Evolutionary conservation across 306 rosid genomes (phyloP), one percentile per base, ranked within the genome.

Genomic region (Rubus parviflorus): DNA sequence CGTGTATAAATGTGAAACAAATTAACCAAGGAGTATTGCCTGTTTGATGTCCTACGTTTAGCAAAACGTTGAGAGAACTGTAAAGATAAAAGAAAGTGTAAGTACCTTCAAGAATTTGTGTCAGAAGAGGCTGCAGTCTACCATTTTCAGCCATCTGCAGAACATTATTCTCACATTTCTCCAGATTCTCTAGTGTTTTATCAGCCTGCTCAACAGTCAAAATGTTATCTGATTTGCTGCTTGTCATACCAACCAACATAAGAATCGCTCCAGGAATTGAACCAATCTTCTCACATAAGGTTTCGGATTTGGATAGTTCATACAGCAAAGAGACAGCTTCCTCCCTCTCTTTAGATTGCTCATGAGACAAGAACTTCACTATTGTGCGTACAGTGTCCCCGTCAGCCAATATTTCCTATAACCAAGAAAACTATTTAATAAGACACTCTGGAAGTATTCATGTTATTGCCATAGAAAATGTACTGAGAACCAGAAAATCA

Each of bases 141-240:
- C 98, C 97, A 85, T 74, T 87, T 85, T 88, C 93, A 81, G 99
- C 99, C 97, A 96, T 96, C 89, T 92, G 97, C 62, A 83, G 84
- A 86, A 96, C 97, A 80, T 96, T 92, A 85, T 79, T 88, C 88
- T 91, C 99, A 62, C 52, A 91, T 85, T 84, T 89, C 84, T 88
- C 96, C 77, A 96, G 86, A 84, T 96, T 92, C 81, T 92, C 93
- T 73, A 96, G 79, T 40, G 94, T 92, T 87, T 83, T 87, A 1
- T 89, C 91, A 40, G 98, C 98, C 77, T 87, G 91, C 77, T 87
- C 91, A 68, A 92, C 91, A 7, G 96, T 91, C 74, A 79, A 73
- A 75, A 91, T 49, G 81, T 96, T 89, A 84, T 92, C 97, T 12
- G 99, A 92, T 23, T 91, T 89, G 87, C 99, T 96, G 84, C 90